phyloP scores from a whole-genome alignment of 2,329 filamentous ascomycete genomes.

The Colletotrichum noveboracense region DNA sequence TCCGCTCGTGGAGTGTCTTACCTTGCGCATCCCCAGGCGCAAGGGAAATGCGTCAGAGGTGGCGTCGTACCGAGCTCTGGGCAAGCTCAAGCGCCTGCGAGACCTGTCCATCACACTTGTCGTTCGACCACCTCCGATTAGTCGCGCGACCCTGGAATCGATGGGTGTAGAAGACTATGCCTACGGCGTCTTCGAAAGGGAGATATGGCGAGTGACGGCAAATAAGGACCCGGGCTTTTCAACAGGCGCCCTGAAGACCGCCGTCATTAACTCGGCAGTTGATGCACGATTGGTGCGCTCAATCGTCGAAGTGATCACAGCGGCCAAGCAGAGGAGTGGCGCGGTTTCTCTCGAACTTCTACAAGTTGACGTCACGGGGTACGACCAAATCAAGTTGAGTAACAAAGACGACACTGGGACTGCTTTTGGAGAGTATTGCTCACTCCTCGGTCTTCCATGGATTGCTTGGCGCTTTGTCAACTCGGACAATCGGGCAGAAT shows the following conservation, averaged over 20 bases:
- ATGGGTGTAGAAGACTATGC: not conserved
- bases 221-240: not conserved
- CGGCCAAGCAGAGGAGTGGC: not conserved
- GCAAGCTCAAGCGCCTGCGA: not conserved
- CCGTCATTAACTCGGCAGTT: not conserved
- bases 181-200: not conserved
- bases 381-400: not conserved
- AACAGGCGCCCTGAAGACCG: not conserved
- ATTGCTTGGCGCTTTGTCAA: not conserved
- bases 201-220: not conserved
- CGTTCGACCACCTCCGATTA: not conserved
- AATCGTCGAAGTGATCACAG: not conserved
- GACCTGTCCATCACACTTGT: not conserved
- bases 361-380: not conserved
- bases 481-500: not conserved
- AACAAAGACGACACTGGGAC: not conserved
- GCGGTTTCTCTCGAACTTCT: not conserved
- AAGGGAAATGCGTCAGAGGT: not conserved
- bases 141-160: not conserved
- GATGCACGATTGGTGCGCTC: not conserved
- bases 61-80: not conserved
- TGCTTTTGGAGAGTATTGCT: not conserved
- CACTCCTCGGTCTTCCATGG: not conserved
- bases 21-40: not conserved
- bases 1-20: accelerated